Evolutionary conservation across 495 filamentous ascomycete genomes (phyloP).

Genomic region (Cercophora sp.): DNA sequence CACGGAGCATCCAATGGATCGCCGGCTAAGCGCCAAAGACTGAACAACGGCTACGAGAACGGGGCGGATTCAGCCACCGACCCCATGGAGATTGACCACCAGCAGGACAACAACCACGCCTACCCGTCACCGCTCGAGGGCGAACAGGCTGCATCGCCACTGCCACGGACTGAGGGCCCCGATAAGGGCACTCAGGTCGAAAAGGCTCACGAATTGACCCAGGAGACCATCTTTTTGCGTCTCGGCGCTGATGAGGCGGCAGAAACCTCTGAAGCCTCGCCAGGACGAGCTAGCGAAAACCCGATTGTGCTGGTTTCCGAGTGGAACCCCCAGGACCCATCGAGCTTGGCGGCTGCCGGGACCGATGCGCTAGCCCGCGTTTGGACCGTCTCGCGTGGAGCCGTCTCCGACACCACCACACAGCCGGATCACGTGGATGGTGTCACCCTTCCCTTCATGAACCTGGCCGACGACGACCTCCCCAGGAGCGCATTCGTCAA

Average conservation of each 20-base stretch:
- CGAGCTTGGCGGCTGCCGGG: conserved; percentile 68
- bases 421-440: conserved; percentile 41
- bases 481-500: conserved; percentile 47
- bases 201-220: conserved; percentile 56
- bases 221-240: conserved; percentile 61
- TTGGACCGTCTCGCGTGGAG: conserved; percentile 63
- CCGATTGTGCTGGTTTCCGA: conserved; percentile 62
- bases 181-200: conserved; percentile 73
- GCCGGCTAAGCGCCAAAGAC: conserved; percentile 49
- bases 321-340: conserved; percentile 75
- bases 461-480: conserved; percentile 43
- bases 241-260: conserved; percentile 57
- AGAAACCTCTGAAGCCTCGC: conserved; percentile 22
- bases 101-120: conserved; percentile 43
- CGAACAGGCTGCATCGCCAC: conserved; percentile 52
- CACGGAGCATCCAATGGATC: conserved; percentile 47
- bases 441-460: conserved; percentile 30
- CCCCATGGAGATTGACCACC: conserved; percentile 57
- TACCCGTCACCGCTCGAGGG: conserved; percentile 55
- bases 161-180: conserved; percentile 57
- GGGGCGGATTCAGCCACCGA: conserved; percentile 57
- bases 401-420: conserved; percentile 41
- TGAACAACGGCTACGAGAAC: conserved; percentile 60
- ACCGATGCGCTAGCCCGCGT: conserved; percentile 73
- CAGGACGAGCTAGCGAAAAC: conserved; percentile 38